Base-by-base conservation (phyloP, 169 alveolate genomes). In the Miamiensis avidus region DNA sequence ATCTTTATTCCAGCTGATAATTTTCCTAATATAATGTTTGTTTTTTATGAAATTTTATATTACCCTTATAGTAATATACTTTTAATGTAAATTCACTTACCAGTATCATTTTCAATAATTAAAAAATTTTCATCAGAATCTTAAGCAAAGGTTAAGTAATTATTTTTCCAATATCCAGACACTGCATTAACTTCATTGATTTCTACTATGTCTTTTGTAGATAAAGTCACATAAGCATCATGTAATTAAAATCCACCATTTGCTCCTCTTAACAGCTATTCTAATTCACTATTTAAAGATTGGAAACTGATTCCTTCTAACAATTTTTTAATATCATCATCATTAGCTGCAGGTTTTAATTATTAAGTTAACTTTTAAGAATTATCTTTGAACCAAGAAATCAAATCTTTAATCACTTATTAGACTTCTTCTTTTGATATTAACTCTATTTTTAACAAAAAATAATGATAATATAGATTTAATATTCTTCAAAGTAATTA, bases 121-220 rank as follows among this genome's bases (percentile, higher is more conserved):
- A 79, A 79, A 79, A 49, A 79, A 79, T 79, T 79, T 29, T 65
- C 27, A 28, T 79, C 84, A 28, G 27, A 34, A 64, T 79, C 84
- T 15, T n/a, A 11, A 15, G 76, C 84, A 26, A 79, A 33, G 29
- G 84, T 79, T 64, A 79, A 28, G 29, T 79, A 79, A 29, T 79
- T 79, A 28, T 79, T 79, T 79, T 79, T 79, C 84, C 84, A 79
- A 31, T 34, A 79, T 28, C 76, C 84, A 16, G 84, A 79, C 0
- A 79, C 84, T 28, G 84, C 84, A 79, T 79, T 79, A 28, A 79
- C 64, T 79, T 79, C 84, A 11, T 79, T 49, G 28, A 34, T 34
- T 29, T 34, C 75, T 29, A 79, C 64, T 25, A 79, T 79, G 31
- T 79, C 28, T n/a, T 79, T 20, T 11, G 65, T 49, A 29, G 84